Evolutionary conservation across 2,329 filamentous ascomycete species (phyloP), one percentile per base, ranked within the genome.

Genomic region (Berkeleyomyces rouxiae): DNA sequence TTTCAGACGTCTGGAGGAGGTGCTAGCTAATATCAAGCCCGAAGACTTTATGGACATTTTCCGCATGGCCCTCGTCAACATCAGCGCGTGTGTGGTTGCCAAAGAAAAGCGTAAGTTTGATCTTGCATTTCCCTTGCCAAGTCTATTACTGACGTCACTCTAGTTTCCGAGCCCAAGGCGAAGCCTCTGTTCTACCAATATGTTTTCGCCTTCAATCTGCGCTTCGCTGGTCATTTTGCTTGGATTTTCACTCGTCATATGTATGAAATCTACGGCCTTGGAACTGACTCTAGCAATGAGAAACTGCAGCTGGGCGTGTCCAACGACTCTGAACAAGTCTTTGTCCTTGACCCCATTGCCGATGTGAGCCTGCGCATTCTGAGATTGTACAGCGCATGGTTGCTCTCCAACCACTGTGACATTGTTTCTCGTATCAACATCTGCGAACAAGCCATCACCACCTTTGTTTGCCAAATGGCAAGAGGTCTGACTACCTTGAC

Each of bases 11-110:
- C 76, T 96, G 44, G 81, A 84, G 58, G 63, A 66, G 43, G 65
- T 66, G 6, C 39, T 66, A 2, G 57, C 63, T 16, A 59, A 40
- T 9, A 55, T 61, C 13, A 59, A 59, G 10, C 13, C 51, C 7
- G 44, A 62, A 4, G 47, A 60, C 3, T 62, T 61, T 16, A 43
- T 37, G 16, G 49, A 51, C 16, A 53, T 65, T 57, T 33, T 65
- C 16, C 36, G 59, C 70, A 86, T 96, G 72, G 82, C 88, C 4
- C 76, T 96, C 53, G 83, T 92, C 67, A 97, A 95, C 69, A 87
- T 97, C 66, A 84, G 89, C 4, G 89, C 91, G 5, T 89, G 93
- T 71, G 82, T 86, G 67, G 80, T 88, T 69, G 86, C 89, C 51
- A 78, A 78, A 39, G 74, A 81, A 33, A 65, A 65, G 36, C 57